Evolutionary conservation across 257 asterid genomes (phyloP).

Genomic region (Forsythia suspensa): DNA sequence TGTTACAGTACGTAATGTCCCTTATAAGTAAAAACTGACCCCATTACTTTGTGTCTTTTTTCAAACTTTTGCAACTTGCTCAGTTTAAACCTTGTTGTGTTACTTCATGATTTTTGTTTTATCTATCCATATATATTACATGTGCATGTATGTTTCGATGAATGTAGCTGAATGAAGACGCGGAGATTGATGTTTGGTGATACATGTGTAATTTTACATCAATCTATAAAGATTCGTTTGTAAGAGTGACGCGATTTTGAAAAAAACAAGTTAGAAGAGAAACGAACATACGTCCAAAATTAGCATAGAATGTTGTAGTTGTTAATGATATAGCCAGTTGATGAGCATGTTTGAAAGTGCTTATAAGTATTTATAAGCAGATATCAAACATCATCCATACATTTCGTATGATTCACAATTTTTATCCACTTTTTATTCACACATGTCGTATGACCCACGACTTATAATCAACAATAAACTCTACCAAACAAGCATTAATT

Average conservation of each 20-base stretch:
- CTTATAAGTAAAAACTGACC: constrained; percentile 42
- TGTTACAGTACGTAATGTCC: constrained; percentile 50
- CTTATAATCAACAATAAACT: no score
- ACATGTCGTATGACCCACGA: no score
- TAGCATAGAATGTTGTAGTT: no score
- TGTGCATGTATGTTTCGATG: background rate
- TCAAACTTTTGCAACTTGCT: background rate
- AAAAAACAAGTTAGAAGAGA: background rate
- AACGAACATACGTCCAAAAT: background rate
- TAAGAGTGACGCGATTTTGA: background rate
- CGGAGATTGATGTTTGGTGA: background rate
- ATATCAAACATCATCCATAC: no score
- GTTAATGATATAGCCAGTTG: no score
- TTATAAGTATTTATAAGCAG: no score
- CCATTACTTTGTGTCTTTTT: constrained; percentile 7
- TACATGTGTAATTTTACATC: background rate
- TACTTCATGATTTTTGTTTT: background rate
- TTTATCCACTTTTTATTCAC: no score
- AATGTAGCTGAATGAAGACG: background rate
- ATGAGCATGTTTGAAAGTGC: no score
- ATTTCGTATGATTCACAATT: no score
- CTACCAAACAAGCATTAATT: no score
- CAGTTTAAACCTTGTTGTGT: background rate
- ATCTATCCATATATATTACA: no score
- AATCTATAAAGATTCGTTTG: no score